These are phyloP conservation scores for Penicillium macrosclerotiorum DNA, from an alignment of 495 filamentous ascomycete species.

Conservation along the genomic window DNA sequence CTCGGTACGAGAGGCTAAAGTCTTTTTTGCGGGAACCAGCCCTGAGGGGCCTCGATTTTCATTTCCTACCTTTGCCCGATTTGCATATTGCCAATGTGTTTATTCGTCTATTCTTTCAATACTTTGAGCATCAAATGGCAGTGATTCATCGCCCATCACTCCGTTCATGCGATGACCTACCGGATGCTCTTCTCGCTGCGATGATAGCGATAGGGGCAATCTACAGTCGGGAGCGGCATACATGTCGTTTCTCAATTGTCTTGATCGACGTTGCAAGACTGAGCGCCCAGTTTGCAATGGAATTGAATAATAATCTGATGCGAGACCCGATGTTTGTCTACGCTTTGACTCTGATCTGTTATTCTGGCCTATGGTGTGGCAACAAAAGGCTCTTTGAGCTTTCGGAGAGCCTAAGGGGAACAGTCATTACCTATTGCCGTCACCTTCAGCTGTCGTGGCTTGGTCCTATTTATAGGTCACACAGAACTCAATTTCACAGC, in stretches of 20 bases:
- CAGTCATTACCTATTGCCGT: conserved; percentile 5
- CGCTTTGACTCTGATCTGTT: conserved; percentile 2
- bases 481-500: neutral
- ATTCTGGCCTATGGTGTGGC: conserved; percentile 9
- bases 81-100: conserved; percentile 4
- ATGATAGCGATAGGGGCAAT: conserved; percentile 10
- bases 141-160: conserved; percentile 7
- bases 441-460: conserved; percentile 1
- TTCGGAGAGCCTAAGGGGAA: neutral
- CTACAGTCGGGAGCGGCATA: conserved; percentile 7
- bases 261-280: conserved; percentile 8
- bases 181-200: conserved; percentile 3
- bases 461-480: neutral
- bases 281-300: conserved; percentile 4
- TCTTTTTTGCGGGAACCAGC: conserved; percentile 5
- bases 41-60: conserved; percentile 4
- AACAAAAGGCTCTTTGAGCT: conserved; percentile 10
- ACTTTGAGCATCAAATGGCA: conserved; percentile 4
- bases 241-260: conserved; percentile 8
- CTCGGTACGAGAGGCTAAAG: conserved; percentile 1
- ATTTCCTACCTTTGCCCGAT: conserved; percentile 6
- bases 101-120: conserved; percentile 6
- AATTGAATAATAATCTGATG: conserved; percentile 10
- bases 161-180: conserved; percentile 1
- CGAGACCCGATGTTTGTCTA: conserved; percentile 7